Conservation (phyloP, 192 early-diverging fungal species). For the Coemansia sp. region DNA sequence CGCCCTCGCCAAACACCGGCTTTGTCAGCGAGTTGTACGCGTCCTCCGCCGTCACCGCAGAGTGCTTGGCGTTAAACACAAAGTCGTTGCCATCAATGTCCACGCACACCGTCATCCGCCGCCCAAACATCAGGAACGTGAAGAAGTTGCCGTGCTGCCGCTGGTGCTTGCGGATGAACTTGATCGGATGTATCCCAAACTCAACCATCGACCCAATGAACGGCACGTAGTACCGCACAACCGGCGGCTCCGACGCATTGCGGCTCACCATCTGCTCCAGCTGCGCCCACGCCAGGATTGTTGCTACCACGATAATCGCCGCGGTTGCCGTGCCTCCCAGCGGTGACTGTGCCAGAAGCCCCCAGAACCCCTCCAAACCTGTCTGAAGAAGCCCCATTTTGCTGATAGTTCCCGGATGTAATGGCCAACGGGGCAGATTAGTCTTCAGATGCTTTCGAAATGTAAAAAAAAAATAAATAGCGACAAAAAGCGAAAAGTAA, state of each 20-base stretch:
- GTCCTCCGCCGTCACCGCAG: slow-evolving; percentile 85
- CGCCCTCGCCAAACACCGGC: slow-evolving; percentile 91
- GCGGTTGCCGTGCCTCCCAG: slow-evolving; percentile 24
- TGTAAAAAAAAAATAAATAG: background rate
- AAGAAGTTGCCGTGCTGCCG: slow-evolving; percentile 87
- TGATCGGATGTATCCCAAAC: slow-evolving; percentile 89
- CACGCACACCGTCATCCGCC: slow-evolving; percentile 84
- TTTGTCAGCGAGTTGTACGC: slow-evolving; percentile 92
- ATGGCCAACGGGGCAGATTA: background rate
- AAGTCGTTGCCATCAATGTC: slow-evolving; percentile 95
- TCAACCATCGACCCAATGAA: slow-evolving; percentile 84
- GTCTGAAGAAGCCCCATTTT: slow-evolving; percentile 35
- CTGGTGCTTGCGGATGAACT: slow-evolving; percentile 82
- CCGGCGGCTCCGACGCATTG: slow-evolving; percentile 65
- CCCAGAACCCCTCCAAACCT: slow-evolving; percentile 37
- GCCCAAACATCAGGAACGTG: slow-evolving; percentile 92
- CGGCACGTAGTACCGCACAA: slow-evolving; percentile 78
- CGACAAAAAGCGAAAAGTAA: slow-evolving; percentile 9
- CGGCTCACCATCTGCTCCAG: slow-evolving; percentile 42
- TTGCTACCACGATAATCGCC: slow-evolving; percentile 25
- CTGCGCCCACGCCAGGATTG: slow-evolving; percentile 49
- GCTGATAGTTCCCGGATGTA: background rate
- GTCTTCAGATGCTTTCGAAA: background rate
- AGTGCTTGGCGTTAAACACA: slow-evolving; percentile 90
- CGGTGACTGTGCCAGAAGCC: slow-evolving; percentile 42